phyloP scores from a whole-genome alignment of 2,329 filamentous ascomycete genomes.

The Elsinoe arachidis region DNA sequence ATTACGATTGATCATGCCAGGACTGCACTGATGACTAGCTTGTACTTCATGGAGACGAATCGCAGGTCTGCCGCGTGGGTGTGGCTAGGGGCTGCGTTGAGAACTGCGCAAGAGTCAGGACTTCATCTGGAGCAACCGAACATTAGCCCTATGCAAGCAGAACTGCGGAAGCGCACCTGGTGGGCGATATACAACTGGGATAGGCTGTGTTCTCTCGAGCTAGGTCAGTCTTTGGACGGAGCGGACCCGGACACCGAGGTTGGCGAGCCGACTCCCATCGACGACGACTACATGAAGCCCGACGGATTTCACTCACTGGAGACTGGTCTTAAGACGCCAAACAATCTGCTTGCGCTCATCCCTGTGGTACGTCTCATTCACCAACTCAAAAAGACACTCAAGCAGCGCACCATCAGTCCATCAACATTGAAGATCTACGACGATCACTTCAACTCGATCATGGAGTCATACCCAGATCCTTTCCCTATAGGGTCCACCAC shows the following conservation, averaged over 20 bases:
- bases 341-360: conserved; percentile 69
- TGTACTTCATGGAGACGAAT: conserved; percentile 80
- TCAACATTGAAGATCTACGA: conserved; percentile 71
- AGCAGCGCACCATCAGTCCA: conserved; percentile 56
- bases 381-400: conserved; percentile 61
- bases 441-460: conserved; percentile 65
- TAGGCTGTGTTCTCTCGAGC: conserved; percentile 68
- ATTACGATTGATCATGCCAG: conserved; percentile 68
- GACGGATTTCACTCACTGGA: conserved; percentile 38
- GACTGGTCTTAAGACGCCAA: conserved; percentile 44
- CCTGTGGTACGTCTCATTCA: conserved; percentile 73
- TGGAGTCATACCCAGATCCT: conserved; percentile 64
- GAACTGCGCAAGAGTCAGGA: conserved; percentile 74
- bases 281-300: conserved; percentile 65
- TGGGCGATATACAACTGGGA: conserved; percentile 92
- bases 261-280: conserved; percentile 65
- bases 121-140: conserved; percentile 67
- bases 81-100: conserved; percentile 72
- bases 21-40: conserved; percentile 60
- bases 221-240: conserved; percentile 72
- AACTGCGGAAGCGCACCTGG: conserved; percentile 84
- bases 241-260: conserved; percentile 84
- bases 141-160: conserved; percentile 67
- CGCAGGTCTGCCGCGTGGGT: conserved; percentile 76
- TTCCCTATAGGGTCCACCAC: conserved; percentile 60